phyloP scores from a whole-genome alignment of 345 rosid species.

The rapeseed (Brassica napus) region DNA sequence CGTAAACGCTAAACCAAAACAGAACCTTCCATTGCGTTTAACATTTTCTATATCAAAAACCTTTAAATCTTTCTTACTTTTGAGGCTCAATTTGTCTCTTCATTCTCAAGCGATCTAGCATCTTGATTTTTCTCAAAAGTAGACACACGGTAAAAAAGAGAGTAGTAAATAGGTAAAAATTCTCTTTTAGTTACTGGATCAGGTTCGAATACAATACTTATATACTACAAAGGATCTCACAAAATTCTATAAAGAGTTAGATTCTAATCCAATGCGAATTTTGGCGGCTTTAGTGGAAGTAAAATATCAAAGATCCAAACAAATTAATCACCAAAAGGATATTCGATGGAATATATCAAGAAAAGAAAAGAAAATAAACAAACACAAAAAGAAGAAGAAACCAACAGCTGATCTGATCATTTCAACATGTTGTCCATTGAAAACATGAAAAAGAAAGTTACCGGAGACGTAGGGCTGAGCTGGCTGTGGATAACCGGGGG shows the following conservation, averaged over 20 bases:
- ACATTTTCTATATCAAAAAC: not conserved
- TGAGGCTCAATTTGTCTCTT: not conserved
- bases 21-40: not conserved
- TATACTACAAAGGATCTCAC: not conserved
- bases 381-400: not conserved
- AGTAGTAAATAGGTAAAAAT: not conserved
- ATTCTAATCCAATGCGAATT: not conserved
- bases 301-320: slow-evolving; percentile 3
- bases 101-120: not conserved
- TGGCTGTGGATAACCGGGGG: slow-evolving; percentile 32
- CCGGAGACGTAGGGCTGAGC: slow-evolving; percentile 36
- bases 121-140: not conserved
- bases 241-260: not conserved
- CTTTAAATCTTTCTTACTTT: not conserved
- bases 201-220: not conserved
- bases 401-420: not conserved
- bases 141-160: not conserved
- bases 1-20: not conserved
- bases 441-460: not conserved
- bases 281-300: not conserved
- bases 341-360: slow-evolving; percentile 1
- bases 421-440: not conserved
- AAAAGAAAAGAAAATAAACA: not conserved
- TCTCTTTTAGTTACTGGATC: not conserved
- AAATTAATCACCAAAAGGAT: not conserved